Base-by-base conservation (phyloP, 2,329 filamentous ascomycete species). In the Clonostachys solani region DNA sequence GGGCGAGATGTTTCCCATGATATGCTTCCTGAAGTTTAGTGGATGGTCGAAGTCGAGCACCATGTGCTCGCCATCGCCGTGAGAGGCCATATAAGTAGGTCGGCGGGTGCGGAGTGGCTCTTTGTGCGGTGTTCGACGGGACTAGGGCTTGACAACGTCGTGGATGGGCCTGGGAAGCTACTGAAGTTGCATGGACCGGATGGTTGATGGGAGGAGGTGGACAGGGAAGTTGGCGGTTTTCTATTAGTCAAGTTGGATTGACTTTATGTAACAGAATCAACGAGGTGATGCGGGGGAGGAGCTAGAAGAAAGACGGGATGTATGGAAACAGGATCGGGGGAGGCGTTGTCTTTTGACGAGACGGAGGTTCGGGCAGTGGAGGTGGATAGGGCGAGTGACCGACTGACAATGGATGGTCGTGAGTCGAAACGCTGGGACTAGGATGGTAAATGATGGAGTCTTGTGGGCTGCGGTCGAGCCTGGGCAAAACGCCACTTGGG, bases 1-100 rank as follows among this genome's bases (percentile, higher is more conserved):
- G 47, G 67, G 66, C 42, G 67, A 68, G 47, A 59, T 57, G 49
- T 64, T 59, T 35, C 64, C 60, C 47, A 65, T 63, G 60, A 65
- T 64, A 55, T 41, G 40, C 40, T 40, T 43, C 19, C 15, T 34
- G 37, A 34, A 23, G 40, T 42, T 19, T 34, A 35, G 36, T 16
- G 45, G 34, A 48, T 43, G 33, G 45, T 49, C 46, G 47, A 48
- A 33, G 45, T 64, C 58, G 60, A 60, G 59, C 60, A 62, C 59
- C 53, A 49, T 59, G 56, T 53, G 57, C 52, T 53, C 53, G 58
- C 53, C 56, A 53, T 50, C 54, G 46, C 52, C 54, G 44, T 55
- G 49, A 43, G 50, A 54, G 50, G 61, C 61, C 61, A 64, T 64
- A 56, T 60, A 59, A 55, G 47, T 54, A 45, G 40, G 13, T 44